Evolutionary conservation across 1,139 yeast genomes (phyloP).

Genomic region (Zygosaccharomyces sapae): DNA sequence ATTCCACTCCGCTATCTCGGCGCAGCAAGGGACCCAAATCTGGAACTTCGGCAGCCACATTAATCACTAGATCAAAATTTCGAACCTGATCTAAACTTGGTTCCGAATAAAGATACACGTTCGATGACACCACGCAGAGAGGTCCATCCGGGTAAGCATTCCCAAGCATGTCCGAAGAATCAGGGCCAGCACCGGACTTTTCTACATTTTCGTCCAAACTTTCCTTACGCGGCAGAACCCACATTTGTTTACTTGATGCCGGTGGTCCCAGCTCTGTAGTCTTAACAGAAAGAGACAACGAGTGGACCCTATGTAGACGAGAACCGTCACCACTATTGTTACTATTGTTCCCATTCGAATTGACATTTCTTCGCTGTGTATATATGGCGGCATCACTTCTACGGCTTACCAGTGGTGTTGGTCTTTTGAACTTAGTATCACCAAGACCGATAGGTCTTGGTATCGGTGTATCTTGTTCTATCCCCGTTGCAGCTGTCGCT

Average conservation of each 20-base stretch:
- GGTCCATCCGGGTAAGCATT: slow-evolving; percentile 81
- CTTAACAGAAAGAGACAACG: slow-evolving; percentile 24
- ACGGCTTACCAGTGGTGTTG: background rate
- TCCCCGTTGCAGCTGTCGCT: too few relatives aligned
- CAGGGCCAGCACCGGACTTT: background rate
- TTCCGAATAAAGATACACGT: slow-evolving; percentile 55
- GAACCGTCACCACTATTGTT: too few relatives aligned
- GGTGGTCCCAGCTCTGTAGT: slow-evolving; percentile 21
- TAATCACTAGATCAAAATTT: slow-evolving; percentile 69
- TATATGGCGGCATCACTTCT: slow-evolving; percentile 24
- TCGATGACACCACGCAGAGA: slow-evolving; percentile 54
- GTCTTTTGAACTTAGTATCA: slow-evolving; percentile 1
- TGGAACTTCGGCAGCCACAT: slow-evolving; percentile 77
- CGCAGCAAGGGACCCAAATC: slow-evolving; percentile 32
- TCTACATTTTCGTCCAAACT: background rate
- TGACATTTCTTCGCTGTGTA: background rate
- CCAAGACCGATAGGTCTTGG: slow-evolving; percentile 11
- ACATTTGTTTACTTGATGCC: slow-evolving; percentile 16
- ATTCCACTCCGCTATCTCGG: slow-evolving; percentile 40
- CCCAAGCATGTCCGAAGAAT: background rate
- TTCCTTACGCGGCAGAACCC: slow-evolving; percentile 8
- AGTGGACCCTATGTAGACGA: slow-evolving; percentile 14
- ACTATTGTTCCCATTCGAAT: background rate
- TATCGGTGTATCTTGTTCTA: slow-evolving; percentile 1
- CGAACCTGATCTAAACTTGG: slow-evolving; percentile 51